These are phyloP conservation scores for Neurospora terricola DNA, from an alignment of 495 filamentous ascomycete species.

Conservation along the genomic window DNA sequence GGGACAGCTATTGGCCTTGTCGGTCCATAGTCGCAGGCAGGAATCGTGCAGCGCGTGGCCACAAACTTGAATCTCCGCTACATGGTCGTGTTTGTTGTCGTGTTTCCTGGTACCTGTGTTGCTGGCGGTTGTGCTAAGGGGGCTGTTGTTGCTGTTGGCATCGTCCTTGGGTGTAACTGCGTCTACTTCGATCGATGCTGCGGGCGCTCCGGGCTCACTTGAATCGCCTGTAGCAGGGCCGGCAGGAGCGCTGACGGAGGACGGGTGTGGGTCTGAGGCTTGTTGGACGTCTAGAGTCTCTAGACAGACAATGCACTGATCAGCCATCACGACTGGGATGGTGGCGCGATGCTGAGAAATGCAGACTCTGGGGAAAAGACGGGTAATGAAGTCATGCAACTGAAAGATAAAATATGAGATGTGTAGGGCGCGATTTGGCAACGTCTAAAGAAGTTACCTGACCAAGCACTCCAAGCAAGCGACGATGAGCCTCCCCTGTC, in stretches of 20 bases:
- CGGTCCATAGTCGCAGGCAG: conserved; percentile 86
- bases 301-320: conserved; percentile 94
- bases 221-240: not conserved
- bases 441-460: not conserved
- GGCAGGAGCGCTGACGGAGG: conserved; percentile 2
- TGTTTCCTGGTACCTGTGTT: conserved; percentile 38
- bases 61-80: conserved; percentile 54
- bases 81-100: conserved; percentile 22
- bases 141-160: conserved; percentile 21
- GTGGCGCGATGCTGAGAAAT: conserved; percentile 2
- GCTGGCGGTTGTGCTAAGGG: conserved; percentile 19
- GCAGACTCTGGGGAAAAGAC: not conserved
- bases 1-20: conserved; percentile 93
- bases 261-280: conserved; percentile 10
- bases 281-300: conserved; percentile 61
- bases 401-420: not conserved
- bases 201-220: conserved; percentile 3
- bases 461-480: not conserved
- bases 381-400: conserved; percentile 30
- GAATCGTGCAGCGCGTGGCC: conserved; percentile 84
- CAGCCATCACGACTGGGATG: conserved; percentile 53
- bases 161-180: conserved; percentile 4
- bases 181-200: conserved; percentile 1
- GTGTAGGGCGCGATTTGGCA: not conserved
- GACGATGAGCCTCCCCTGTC: not conserved